A percentile compares a stretch with the other conserved stretches of the same genome.
These are phyloP conservation scores for Phytophthora rubi DNA, from an alignment of 352 stramenopile genomes.

Conservation along the genomic window DNA sequence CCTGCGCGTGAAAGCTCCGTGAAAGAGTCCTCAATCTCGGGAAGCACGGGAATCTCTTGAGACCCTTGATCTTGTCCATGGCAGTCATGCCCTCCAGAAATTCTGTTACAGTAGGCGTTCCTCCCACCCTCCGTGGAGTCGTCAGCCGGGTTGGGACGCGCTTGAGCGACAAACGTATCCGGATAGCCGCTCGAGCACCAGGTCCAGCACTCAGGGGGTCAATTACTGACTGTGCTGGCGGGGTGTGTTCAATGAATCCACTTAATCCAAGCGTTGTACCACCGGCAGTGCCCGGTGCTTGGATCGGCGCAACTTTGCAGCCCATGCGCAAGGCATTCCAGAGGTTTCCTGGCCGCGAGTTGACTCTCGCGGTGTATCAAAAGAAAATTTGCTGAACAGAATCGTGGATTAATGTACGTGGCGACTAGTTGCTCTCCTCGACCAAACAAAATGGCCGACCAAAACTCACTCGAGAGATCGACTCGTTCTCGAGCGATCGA, in stretches of 20 bases:
- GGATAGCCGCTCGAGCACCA: conserved; percentile 45
- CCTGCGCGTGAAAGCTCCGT: too few relatives aligned
- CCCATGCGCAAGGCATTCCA: not conserved
- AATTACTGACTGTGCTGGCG: too few relatives aligned
- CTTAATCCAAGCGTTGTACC: too few relatives aligned
- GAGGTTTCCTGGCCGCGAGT: not conserved
- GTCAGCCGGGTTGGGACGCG: conserved; percentile 63
- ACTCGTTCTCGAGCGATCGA: not conserved
- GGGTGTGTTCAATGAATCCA: too few relatives aligned
- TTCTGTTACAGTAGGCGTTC: conserved; percentile 12
- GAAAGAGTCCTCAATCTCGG: conserved; percentile 39
- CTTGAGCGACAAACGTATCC: conserved; percentile 74
- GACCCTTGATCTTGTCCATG: conserved; percentile 52
- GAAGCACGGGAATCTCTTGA: conserved; percentile 58
- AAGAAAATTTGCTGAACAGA: conserved; percentile 3
- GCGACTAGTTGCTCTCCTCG: conserved; percentile 11
- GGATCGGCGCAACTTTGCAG: conserved; percentile 10
- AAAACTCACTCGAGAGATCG: not conserved
- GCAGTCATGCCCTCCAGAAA: conserved; percentile 54
- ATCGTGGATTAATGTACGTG: conserved; percentile 31
- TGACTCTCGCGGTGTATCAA: not conserved
- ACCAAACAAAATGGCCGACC: not conserved
- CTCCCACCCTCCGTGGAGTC: conserved; percentile 55
- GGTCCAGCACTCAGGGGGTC: too few relatives aligned
- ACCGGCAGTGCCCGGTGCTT: too few relatives aligned